These are phyloP conservation scores for Botryotinia convoluta DNA, from an alignment of 2,329 filamentous ascomycete species.

Conservation along the genomic window DNA sequence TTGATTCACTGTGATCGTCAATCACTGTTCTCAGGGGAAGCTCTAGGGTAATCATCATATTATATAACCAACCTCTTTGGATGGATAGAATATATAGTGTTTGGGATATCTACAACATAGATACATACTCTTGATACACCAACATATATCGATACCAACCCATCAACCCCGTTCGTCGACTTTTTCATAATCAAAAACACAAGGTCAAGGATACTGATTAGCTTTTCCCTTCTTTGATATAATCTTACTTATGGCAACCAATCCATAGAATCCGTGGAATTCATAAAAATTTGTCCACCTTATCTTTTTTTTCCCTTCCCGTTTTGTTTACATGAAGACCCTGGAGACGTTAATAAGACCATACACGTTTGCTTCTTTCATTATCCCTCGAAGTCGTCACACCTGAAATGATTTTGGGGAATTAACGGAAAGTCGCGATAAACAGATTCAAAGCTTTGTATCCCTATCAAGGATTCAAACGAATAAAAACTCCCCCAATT, in stretches of 20 bases:
- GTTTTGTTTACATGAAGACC: background rate
- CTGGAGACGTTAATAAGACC: background rate
- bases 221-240: background rate
- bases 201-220: background rate
- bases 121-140: background rate
- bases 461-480: background rate
- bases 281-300: background rate
- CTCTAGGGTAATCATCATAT: background rate
- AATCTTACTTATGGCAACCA: background rate
- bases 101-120: background rate
- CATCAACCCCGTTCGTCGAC: background rate
- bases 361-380: background rate
- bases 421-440: constrained; percentile 12
- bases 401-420: background rate
- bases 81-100: background rate
- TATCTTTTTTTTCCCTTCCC: background rate
- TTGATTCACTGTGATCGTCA: background rate
- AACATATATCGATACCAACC: background rate
- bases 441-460: constrained; percentile 3
- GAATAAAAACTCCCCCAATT: background rate
- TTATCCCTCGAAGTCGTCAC: background rate
- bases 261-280: background rate
- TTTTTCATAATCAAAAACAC: background rate
- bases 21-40: background rate
- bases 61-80: background rate